A percentile compares a stretch with the other conserved stretches of the same genome.
Evolutionary conservation across 2,329 filamentous ascomycete genomes (phyloP).

Genomic region (Alternaria gansuensis): DNA sequence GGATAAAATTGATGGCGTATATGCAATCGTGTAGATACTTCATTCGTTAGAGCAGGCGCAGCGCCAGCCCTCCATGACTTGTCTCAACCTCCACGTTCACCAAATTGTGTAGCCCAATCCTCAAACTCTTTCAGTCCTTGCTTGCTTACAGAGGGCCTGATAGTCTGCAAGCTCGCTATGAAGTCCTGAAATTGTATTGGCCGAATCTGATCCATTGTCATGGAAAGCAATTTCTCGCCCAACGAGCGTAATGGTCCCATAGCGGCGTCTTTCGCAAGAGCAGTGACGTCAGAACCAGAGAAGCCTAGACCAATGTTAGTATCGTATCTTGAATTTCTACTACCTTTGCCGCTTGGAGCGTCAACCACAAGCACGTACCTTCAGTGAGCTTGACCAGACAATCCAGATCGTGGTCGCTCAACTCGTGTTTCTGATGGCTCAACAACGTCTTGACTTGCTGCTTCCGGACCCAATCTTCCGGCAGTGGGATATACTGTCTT

Average conservation of each 20-base stretch:
- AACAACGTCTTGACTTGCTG: slow-evolving; percentile 81
- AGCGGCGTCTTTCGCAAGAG: slow-evolving; percentile 94
- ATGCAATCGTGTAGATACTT: not conserved
- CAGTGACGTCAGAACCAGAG: slow-evolving; percentile 95
- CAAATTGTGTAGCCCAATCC: slow-evolving; percentile 92
- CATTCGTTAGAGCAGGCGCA: not conserved
- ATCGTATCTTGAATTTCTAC: not conserved
- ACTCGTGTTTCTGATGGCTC: slow-evolving; percentile 84
- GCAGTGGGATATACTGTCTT: slow-evolving; percentile 93
- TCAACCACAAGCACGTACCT: slow-evolving; percentile 64
- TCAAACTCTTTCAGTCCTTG: slow-evolving; percentile 88
- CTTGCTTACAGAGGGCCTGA: slow-evolving; percentile 88
- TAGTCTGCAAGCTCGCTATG: slow-evolving; percentile 80
- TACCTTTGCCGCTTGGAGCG: not conserved
- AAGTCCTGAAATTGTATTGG: slow-evolving; percentile 87
- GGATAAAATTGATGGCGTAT: too few relatives aligned
- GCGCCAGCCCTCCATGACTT: not conserved
- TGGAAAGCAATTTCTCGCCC: slow-evolving; percentile 87
- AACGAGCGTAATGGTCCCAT: slow-evolving; percentile 94
- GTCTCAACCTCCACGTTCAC: slow-evolving; percentile 80
- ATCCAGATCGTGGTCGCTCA: slow-evolving; percentile 76
- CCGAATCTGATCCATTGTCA: slow-evolving; percentile 92
- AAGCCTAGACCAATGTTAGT: slow-evolving; percentile 70
- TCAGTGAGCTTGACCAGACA: slow-evolving; percentile 82
- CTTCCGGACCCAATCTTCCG: slow-evolving; percentile 81